Evolutionary conservation across 2,329 filamentous ascomycete genomes (phyloP).

Genomic region (Stagonosporopsis vannaccii): DNA sequence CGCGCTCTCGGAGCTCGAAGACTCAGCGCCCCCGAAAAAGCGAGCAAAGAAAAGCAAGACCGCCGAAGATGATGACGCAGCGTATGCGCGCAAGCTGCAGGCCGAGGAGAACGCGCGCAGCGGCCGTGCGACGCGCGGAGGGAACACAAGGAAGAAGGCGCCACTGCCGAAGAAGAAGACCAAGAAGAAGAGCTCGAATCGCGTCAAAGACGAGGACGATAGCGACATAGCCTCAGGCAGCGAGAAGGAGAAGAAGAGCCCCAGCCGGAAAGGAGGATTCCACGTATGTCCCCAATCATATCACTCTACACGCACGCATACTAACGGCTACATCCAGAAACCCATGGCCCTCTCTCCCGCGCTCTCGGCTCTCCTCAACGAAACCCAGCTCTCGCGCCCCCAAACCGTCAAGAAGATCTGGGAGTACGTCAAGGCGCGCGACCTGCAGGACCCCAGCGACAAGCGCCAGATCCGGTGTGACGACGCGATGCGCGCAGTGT

Average conservation of each 20-base stretch:
- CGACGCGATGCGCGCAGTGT: constrained; percentile 87
- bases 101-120: constrained; percentile 83
- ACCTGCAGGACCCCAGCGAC: constrained; percentile 89
- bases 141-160: constrained; percentile 63
- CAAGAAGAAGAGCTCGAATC: constrained; percentile 77
- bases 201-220: constrained; percentile 79
- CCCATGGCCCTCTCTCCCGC: constrained; percentile 76
- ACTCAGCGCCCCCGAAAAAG: constrained; percentile 54
- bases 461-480: constrained; percentile 94
- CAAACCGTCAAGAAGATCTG: constrained; percentile 97
- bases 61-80: constrained; percentile 82
- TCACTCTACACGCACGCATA: not conserved
- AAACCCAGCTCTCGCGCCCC: constrained; percentile 84
- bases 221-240: constrained; percentile 74
- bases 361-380: constrained; percentile 73
- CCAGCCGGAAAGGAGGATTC: constrained; percentile 85
- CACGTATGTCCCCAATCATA: constrained; percentile 65
- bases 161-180: constrained; percentile 67
- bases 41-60: constrained; percentile 72
- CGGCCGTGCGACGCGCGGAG: constrained; percentile 75
- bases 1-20: constrained; percentile 51
- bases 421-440: constrained; percentile 88
- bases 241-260: constrained; percentile 68
- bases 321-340: constrained; percentile 58
- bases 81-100: constrained; percentile 85